Evolutionary conservation across 768 basidiomycete genomes (phyloP).

Genomic region (Inosperma sp.): DNA sequence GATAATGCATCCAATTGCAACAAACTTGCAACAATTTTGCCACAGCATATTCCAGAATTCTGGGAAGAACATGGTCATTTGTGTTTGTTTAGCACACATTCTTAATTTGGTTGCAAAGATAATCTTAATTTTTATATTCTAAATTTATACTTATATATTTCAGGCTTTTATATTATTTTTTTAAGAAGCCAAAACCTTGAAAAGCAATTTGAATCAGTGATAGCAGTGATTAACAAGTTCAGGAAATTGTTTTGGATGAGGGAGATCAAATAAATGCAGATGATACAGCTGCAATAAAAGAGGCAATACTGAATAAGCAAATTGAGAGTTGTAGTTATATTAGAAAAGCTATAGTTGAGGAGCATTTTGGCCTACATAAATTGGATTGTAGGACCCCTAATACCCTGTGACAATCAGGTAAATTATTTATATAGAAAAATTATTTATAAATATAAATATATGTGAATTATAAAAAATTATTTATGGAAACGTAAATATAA

Average conservation of each 20-base stretch:
- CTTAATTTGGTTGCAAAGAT: slow-evolving; percentile 29
- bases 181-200: slow-evolving; percentile 18
- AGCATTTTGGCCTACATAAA: too few species aligned
- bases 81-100: too few species aligned
- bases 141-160: background rate
- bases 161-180: slow-evolving; percentile 24
- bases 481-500: too few species aligned
- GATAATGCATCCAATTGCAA: slow-evolving; percentile 31
- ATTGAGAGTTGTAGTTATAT: too few species aligned
- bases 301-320: slow-evolving; percentile 1
- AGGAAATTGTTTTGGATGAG: background rate
- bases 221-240: too few species aligned
- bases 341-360: too few species aligned
- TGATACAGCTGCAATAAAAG: slow-evolving; percentile 10
- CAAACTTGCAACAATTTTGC: slow-evolving; percentile 16
- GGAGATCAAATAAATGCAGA: slow-evolving; percentile 13
- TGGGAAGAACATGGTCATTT: slow-evolving; percentile 11
- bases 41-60: slow-evolving; percentile 19
- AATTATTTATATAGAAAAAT: too few species aligned
- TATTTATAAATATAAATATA: too few species aligned
- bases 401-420: too few species aligned
- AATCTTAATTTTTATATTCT: background rate
- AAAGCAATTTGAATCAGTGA: slow-evolving; percentile 13
- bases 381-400: too few species aligned
- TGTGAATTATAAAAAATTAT: too few species aligned